Conservation (phyloP, 2,329 filamentous ascomycete genomes). For the Chrysosporium keratinophilum region DNA sequence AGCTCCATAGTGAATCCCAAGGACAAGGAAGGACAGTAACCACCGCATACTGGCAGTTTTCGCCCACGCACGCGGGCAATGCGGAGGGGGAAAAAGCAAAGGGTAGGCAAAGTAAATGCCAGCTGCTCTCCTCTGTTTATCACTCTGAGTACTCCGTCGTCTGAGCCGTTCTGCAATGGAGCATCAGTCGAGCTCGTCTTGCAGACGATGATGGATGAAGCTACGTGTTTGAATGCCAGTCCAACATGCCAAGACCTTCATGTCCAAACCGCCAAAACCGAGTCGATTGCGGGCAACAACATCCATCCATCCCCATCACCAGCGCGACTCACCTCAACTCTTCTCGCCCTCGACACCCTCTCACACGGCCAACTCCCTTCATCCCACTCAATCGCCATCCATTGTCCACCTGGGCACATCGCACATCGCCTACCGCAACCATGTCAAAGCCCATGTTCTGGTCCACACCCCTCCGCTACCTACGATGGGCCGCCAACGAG, state of each 20-base stretch:
- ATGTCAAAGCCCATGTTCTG: constrained; percentile 66
- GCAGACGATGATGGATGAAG: constrained; percentile 22
- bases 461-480: constrained; percentile 69
- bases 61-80: constrained; percentile 5
- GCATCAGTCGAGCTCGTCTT: background rate
- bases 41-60: constrained; percentile 57
- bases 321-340: background rate
- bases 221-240: constrained; percentile 35
- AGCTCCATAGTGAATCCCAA: constrained; percentile 45
- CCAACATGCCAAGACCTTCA: constrained; percentile 29
- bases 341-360: background rate
- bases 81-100: constrained; percentile 20
- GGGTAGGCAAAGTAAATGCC: constrained; percentile 8
- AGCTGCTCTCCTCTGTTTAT: background rate
- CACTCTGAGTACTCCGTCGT: background rate
- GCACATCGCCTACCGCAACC: constrained; percentile 13
- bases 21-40: constrained; percentile 57
- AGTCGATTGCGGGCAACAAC: background rate
- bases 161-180: background rate
- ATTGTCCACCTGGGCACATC: background rate
- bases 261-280: background rate
- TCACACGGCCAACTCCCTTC: background rate
- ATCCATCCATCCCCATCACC: background rate
- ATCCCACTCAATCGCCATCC: background rate
- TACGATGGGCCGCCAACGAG: constrained; percentile 77